Conservation (phyloP, 805 yeast species). For the Starmera quercuum region DNA sequence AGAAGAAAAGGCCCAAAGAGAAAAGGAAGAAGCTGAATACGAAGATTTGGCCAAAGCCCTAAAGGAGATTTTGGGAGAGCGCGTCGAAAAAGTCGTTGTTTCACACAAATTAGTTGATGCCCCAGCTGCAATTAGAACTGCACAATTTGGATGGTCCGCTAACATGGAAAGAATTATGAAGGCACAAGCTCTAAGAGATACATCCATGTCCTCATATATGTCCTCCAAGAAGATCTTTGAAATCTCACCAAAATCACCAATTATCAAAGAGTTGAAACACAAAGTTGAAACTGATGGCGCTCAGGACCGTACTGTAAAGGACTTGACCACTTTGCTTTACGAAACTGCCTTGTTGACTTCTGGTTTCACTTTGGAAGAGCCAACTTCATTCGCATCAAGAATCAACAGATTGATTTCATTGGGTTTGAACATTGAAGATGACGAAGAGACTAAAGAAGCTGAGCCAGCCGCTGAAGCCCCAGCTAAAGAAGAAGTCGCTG, state of each 20-base stretch:
- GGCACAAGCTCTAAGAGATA: slow-evolving; percentile 99
- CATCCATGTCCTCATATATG: slow-evolving; percentile 99
- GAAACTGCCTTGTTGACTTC: slow-evolving; percentile 98
- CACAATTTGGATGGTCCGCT: slow-evolving; percentile 99
- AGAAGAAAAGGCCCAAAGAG: slow-evolving; percentile 93
- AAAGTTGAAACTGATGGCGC: slow-evolving; percentile 97
- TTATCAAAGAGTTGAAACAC: slow-evolving; percentile 90
- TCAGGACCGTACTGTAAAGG: slow-evolving; percentile 97
- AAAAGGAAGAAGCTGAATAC: slow-evolving; percentile 83
- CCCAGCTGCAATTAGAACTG: slow-evolving; percentile 99
- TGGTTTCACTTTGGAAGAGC: slow-evolving; percentile 98
- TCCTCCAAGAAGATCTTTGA: slow-evolving; percentile 98
- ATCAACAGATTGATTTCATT: slow-evolving; percentile 96
- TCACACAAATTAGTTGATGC: slow-evolving; percentile 96
- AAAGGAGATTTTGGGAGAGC: slow-evolving; percentile 96
- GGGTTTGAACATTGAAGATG: slow-evolving; percentile 97
- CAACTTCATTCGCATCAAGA: slow-evolving; percentile 94
- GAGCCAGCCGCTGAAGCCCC: slow-evolving; percentile 38
- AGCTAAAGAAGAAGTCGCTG: slow-evolving; percentile 56
- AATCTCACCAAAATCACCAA: slow-evolving; percentile 94
- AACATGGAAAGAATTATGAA: slow-evolving; percentile 99
- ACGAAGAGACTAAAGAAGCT: slow-evolving; percentile 42
- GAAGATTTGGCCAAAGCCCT: slow-evolving; percentile 93
- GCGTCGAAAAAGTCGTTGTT: slow-evolving; percentile 98
- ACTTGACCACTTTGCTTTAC: slow-evolving; percentile 89